phyloP scores from a whole-genome alignment of 2,329 filamentous ascomycete genomes.

The Diaporthe destruens region DNA sequence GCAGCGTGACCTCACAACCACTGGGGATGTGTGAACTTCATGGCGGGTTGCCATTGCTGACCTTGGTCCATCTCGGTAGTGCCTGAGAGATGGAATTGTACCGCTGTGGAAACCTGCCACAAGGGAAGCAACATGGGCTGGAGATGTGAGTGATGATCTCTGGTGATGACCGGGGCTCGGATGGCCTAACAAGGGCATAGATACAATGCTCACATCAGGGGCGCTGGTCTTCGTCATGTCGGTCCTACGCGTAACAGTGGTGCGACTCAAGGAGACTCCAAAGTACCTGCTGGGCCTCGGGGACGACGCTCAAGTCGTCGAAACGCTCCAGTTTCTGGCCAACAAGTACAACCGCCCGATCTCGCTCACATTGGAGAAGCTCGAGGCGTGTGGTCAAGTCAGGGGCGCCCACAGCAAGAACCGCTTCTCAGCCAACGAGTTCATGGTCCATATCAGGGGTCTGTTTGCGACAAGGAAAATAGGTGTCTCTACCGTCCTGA shows the following conservation, averaged over 20 bases:
- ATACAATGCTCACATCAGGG: slow-evolving; percentile 61
- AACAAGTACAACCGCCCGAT: slow-evolving; percentile 55
- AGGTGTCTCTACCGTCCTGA: slow-evolving; percentile 70
- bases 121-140: slow-evolving; percentile 62
- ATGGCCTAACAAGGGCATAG: slow-evolving; percentile 5
- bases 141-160: slow-evolving; percentile 50
- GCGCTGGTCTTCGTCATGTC: slow-evolving; percentile 63
- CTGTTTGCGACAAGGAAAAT: slow-evolving; percentile 74
- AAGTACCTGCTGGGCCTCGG: slow-evolving; percentile 69
- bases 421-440: slow-evolving; percentile 50
- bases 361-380: slow-evolving; percentile 58
- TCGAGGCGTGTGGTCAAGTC: slow-evolving; percentile 60
- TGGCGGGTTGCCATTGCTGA: slow-evolving; percentile 15
- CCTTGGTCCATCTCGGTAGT: slow-evolving; percentile 44
- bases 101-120: slow-evolving; percentile 54
- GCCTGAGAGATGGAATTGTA: slow-evolving; percentile 57
- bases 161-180: background rate
- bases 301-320: slow-evolving; percentile 63
- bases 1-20: background rate
- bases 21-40: background rate
- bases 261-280: slow-evolving; percentile 69
- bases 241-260: slow-evolving; percentile 64
- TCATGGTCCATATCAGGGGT: slow-evolving; percentile 69
- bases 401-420: slow-evolving; percentile 52
- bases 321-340: slow-evolving; percentile 55